phyloP scores from a whole-genome alignment of 164 flowering plant species.

The Aristolochia fimbriata region DNA sequence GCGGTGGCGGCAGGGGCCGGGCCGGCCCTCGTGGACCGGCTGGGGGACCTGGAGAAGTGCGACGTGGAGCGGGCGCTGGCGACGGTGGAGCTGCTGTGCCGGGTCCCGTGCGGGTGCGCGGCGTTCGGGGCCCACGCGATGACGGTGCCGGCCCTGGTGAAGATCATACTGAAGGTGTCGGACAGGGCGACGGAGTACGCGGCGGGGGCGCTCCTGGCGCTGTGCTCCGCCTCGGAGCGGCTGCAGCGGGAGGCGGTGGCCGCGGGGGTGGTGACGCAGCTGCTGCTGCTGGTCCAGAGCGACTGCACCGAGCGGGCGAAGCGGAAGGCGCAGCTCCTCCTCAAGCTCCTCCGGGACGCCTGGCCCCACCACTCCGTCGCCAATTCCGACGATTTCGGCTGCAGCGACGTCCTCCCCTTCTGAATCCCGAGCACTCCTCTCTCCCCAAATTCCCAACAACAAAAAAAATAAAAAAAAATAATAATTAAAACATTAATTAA shows the following conservation, averaged over 20 bases:
- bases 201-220: conserved; percentile 62
- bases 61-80: conserved; percentile 89
- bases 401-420: conserved; percentile 62
- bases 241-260: conserved; percentile 58
- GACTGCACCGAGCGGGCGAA: conserved; percentile 88
- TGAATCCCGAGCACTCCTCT: conserved; percentile 16
- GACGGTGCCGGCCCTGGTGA: conserved; percentile 71
- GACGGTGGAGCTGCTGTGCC: conserved; percentile 75
- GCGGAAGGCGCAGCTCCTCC: conserved; percentile 74
- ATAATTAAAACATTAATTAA: background rate
- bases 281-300: conserved; percentile 83
- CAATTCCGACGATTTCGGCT: conserved; percentile 61
- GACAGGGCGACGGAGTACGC: conserved; percentile 95
- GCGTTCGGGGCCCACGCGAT: conserved; percentile 63
- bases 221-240: conserved; percentile 61
- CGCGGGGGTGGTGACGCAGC: conserved; percentile 74
- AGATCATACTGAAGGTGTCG: conserved; percentile 60
- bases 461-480: background rate
- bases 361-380: conserved; percentile 68
- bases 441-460: background rate
- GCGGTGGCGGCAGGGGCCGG: conserved; percentile 76
- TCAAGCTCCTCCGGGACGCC: conserved; percentile 66
- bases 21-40: conserved; percentile 40
- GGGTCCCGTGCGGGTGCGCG: conserved; percentile 59
- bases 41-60: conserved; percentile 68